Conservation (phyloP, 495 filamentous ascomycete species). For the Penicillium bialowiezense region DNA sequence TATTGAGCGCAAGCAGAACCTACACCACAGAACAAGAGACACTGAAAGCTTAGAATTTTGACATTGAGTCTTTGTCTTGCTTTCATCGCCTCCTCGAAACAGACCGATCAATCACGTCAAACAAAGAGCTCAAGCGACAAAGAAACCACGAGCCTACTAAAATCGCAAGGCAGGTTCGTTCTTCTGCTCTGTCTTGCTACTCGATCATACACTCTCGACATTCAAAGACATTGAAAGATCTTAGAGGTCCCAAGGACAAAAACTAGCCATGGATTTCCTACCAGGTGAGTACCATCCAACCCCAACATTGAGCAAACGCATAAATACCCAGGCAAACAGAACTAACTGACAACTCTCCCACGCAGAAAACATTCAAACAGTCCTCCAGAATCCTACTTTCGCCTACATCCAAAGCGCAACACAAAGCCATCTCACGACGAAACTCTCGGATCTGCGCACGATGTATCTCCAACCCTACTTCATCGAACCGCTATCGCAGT, state of each 20-base stretch:
- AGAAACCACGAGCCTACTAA: background rate
- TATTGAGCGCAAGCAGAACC: background rate
- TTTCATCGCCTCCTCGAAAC: background rate
- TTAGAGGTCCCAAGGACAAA: background rate
- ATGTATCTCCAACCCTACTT: conserved; percentile 42
- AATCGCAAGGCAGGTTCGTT: background rate
- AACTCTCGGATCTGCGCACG: conserved; percentile 34
- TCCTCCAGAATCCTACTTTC: conserved; percentile 27
- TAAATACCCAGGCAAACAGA: background rate
- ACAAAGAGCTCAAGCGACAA: background rate
- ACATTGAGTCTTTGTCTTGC: background rate
- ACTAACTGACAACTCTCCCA: background rate
- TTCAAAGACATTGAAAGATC: background rate
- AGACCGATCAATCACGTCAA: background rate
- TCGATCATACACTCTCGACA: background rate
- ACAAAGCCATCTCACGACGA: conserved; percentile 23
- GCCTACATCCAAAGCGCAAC: conserved; percentile 16
- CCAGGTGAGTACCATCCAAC: conserved; percentile 11
- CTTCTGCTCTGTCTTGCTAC: background rate
- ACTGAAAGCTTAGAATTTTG: too few relatives aligned
- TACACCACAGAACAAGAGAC: background rate
- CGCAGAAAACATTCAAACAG: conserved; percentile 22
- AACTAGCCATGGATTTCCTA: conserved; percentile 20
- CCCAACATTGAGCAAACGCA: too few relatives aligned
- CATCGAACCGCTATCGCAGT: conserved; percentile 38